Base-by-base conservation (phyloP, 345 rosid species). In the Erucastrum elatum region DNA sequence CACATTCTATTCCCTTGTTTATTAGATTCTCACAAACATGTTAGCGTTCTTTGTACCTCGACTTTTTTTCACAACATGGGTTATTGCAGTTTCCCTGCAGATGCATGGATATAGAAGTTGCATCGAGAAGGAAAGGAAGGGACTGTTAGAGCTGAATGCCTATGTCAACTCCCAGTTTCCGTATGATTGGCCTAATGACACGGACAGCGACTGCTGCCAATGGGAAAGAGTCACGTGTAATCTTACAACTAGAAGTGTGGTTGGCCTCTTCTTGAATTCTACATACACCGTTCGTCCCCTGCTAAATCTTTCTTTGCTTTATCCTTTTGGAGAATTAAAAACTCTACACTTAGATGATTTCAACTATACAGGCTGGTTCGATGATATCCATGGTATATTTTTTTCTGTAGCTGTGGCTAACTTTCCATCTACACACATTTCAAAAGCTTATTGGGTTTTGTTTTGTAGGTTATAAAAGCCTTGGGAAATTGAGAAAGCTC, bases 291-390 rank as follows among this genome's bases (percentile, higher is more conserved):
- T 1, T 49, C 64, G 2, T 64, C 70, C 51, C 2, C 63, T 41
- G 49, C 13, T 74, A 25, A 74, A 74, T 51, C 70, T 74, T 64
- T 74, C 77, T 0, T 31, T 74, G 77, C 6, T 74, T 9, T 33
- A 64, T 74, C 77, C 77, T 0, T 74, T 74, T 49, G 70, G 2
- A 64, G 77, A 64, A 15, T 0, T 72, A 61, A 21, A 29, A 2
- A 72, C 44, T 27, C 41, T 72, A 27, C 41, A 72, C 2, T 5
- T 61, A 61, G 44, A 0, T 2, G 21, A 34, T 1, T 0, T 46
- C 55, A 12, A 17, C 9, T 35, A 21, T 58, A n/a, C 16, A 21
- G 13, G 34, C 66, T 71, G 67, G 76, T 62, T 72, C 31, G 76
- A 72, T 62, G 30, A 72, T 15, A 44, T 72, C 29, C 44, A 72